Conservation (phyloP, 2,329 filamentous ascomycete genomes). For the Geosmithia morbida region DNA sequence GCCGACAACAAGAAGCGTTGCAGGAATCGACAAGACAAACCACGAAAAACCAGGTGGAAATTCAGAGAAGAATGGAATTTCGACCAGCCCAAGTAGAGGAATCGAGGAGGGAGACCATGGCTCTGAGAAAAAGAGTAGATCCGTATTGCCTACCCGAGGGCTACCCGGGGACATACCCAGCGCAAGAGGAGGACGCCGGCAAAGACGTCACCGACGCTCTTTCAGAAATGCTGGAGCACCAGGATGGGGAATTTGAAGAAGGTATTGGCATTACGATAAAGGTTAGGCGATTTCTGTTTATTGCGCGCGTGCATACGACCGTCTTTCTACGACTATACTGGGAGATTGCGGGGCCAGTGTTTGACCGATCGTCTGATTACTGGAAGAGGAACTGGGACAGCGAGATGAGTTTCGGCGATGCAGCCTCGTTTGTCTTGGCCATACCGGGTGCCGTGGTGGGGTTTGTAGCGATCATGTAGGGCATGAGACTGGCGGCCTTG, state of each 20-base stretch:
- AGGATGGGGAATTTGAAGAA: slow-evolving; percentile 1
- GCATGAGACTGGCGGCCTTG: slow-evolving; percentile 9
- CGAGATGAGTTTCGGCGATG: slow-evolving; percentile 10
- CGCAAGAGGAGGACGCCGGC: slow-evolving; percentile 8
- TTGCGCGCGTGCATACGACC: neutral
- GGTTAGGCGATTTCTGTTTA: neutral
- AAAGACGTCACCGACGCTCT: slow-evolving; percentile 14
- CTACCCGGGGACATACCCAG: slow-evolving; percentile 14
- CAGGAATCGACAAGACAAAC: too few species aligned
- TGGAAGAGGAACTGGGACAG: slow-evolving; percentile 13
- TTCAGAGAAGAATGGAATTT: too few species aligned
- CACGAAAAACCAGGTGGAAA: too few species aligned
- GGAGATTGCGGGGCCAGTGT: slow-evolving; percentile 21
- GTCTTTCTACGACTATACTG: slow-evolving; percentile 16
- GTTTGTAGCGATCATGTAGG: slow-evolving; percentile 10
- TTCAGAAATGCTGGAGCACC: slow-evolving; percentile 5
- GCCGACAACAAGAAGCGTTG: too few species aligned
- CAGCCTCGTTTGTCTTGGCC: slow-evolving; percentile 10
- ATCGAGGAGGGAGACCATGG: neutral
- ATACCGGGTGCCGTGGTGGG: slow-evolving; percentile 11
- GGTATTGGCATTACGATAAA: neutral
- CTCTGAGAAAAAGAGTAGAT: neutral
- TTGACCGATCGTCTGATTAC: slow-evolving; percentile 20
- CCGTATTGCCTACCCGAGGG: neutral
- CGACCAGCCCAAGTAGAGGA: neutral